Evolutionary conservation across 192 early-diverging fungal genomes (phyloP), one percentile per base, ranked within the genome.

Genomic region (Mortierella claussenii): DNA sequence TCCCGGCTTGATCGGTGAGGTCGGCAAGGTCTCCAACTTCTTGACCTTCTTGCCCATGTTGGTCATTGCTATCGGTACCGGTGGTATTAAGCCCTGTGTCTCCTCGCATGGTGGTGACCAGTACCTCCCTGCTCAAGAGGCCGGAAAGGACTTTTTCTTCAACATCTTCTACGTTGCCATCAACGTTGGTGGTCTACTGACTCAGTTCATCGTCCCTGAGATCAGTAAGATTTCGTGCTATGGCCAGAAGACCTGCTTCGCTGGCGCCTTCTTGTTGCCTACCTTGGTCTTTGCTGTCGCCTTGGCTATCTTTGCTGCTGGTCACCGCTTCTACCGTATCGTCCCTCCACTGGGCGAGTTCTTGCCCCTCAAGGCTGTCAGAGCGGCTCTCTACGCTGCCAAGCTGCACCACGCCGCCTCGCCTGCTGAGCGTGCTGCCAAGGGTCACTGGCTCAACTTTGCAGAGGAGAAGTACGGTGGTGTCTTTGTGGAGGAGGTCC

Each of bases 291-390:
- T 88, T 50, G 64, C 58, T 11, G 7, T 75, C 40, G 84, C 84
- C 13, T 37, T 82, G 2, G 45, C 45, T n/a, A 32, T 89, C 57
- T 88, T 89, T 61, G 62, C 79, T 10, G 30, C 75, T 43, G 88
- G 88, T 53, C 57, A 83, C 27, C 70, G 62, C 21, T 80, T 66
- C 76, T 90, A 90, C 73, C 80, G 89, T 53, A 81, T 89, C 49
- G 88, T 90, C 10, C 86, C 89, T 28, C 88, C 89, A 50, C 64
- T 79, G 50, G 86, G 89, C 33, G 50, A 67, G 53, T 89, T 90
- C 79, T 57, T 89, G 43, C 80, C 81, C 30, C 66, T 60, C 28
- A 68, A 80, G 58, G 75, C 85, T 40, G 0, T 79, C 42, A 73
- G 69, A 62, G 74, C 71, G 24, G 80, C 78, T 9, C 3, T 55